These are phyloP conservation scores for Zalaria obscura DNA, from an alignment of 2,329 filamentous ascomycete species.

Conservation along the genomic window DNA sequence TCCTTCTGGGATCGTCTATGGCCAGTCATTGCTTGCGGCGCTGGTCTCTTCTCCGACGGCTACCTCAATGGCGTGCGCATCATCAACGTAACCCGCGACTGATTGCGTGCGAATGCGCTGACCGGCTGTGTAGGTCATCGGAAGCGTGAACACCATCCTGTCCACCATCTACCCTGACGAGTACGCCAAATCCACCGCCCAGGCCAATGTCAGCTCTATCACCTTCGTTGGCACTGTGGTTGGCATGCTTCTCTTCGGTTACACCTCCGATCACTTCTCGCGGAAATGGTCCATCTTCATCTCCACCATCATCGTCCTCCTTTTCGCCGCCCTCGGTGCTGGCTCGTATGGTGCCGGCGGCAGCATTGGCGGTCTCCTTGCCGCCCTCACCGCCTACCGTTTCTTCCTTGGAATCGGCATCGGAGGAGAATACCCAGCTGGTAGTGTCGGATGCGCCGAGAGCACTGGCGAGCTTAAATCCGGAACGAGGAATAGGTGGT, in stretches of 20 bases:
- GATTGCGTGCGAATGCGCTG: constrained; percentile 22
- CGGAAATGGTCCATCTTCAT: constrained; percentile 68
- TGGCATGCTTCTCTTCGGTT: constrained; percentile 65
- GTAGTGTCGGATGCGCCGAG: constrained; percentile 72
- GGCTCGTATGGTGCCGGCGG: constrained; percentile 64
- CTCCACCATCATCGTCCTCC: constrained; percentile 68
- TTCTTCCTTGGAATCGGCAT: constrained; percentile 53
- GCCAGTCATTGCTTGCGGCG: constrained; percentile 77
- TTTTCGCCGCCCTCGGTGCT: constrained; percentile 69
- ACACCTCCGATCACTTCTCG: constrained; percentile 69
- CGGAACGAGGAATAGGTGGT: constrained; percentile 80
- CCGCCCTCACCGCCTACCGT: constrained; percentile 65
- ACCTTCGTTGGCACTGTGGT: constrained; percentile 75
- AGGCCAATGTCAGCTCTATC: constrained; percentile 64
- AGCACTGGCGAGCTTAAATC: constrained; percentile 67
- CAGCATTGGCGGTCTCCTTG: constrained; percentile 56
- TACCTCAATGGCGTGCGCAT: constrained; percentile 66
- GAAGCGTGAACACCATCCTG: constrained; percentile 71
- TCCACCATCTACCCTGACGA: constrained; percentile 49
- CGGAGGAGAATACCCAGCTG: constrained; percentile 60
- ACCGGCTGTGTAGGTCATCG: constrained; percentile 46
- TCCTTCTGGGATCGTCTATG: constrained; percentile 37
- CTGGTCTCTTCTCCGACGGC: constrained; percentile 81
- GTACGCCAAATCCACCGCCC: constrained; percentile 55
- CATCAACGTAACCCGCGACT: constrained; percentile 13